Conservation (phyloP, 371 early-diverging fungal genomes). For the Amoeboaphelidium protococcarum region DNA sequence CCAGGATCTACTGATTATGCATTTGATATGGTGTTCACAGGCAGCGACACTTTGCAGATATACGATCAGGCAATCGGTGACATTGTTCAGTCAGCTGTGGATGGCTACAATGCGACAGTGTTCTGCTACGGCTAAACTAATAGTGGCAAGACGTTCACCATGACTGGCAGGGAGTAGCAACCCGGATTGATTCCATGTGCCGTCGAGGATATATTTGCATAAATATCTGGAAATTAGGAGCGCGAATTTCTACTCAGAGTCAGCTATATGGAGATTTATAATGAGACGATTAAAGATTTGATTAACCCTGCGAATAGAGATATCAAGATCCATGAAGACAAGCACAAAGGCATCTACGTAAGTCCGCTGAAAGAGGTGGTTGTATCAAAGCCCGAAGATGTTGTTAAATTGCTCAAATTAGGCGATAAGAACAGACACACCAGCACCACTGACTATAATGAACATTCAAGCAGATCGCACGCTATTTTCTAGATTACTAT, state of each 20-base stretch:
- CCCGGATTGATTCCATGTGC: slow-evolving; percentile 4
- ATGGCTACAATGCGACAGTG: slow-evolving; percentile 62
- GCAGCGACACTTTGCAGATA: neutral
- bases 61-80: neutral
- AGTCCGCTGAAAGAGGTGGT: slow-evolving; percentile 62
- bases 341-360: slow-evolving; percentile 55
- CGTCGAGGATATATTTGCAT: slow-evolving; percentile 3
- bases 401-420: slow-evolving; percentile 35
- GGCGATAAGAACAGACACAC: slow-evolving; percentile 64
- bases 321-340: slow-evolving; percentile 49
- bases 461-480: slow-evolving; percentile 59
- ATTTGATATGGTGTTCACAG: neutral
- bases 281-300: slow-evolving; percentile 57
- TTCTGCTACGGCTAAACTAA: slow-evolving; percentile 71
- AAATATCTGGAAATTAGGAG: slow-evolving; percentile 10
- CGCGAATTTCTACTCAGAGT: slow-evolving; percentile 65
- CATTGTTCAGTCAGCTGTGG: slow-evolving; percentile 35
- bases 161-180: slow-evolving; percentile 4
- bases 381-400: slow-evolving; percentile 52
- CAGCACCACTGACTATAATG: slow-evolving; percentile 59
- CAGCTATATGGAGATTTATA: slow-evolving; percentile 86
- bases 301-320: slow-evolving; percentile 42
- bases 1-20: neutral
- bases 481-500: slow-evolving; percentile 62
- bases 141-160: slow-evolving; percentile 56